phyloP scores from a whole-genome alignment of 2,329 filamentous ascomycete genomes.

The Hortaea werneckii region DNA sequence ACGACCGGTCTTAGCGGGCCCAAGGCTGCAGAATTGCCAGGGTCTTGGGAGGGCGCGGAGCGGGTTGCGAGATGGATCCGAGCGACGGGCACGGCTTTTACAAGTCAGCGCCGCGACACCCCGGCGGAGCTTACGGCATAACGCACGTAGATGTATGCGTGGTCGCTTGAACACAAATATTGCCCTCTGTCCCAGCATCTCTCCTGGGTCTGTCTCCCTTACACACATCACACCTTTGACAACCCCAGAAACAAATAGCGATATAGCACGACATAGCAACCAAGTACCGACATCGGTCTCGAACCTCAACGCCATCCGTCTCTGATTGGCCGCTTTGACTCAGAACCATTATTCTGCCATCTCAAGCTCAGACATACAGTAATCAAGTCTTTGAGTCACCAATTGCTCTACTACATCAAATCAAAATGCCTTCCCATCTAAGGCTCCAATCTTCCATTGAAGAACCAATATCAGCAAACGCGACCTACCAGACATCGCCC shows the following conservation, averaged over 20 bases:
- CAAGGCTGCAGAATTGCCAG: background rate
- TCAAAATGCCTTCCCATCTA: slow-evolving; percentile 40
- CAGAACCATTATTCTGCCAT: slow-evolving; percentile 4
- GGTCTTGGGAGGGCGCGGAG: background rate
- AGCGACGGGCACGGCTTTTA: background rate
- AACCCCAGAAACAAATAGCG: background rate
- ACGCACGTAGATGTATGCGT: background rate
- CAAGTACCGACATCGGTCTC: background rate
- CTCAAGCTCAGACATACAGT: background rate
- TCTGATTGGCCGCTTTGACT: slow-evolving; percentile 6
- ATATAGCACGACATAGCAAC: background rate
- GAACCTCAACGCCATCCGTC: background rate
- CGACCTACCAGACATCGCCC: slow-evolving; percentile 33
- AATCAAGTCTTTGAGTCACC: background rate
- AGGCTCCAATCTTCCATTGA: slow-evolving; percentile 37
- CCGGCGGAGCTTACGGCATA: background rate
- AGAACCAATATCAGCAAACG: slow-evolving; percentile 33
- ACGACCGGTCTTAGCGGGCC: background rate
- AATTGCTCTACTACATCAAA: slow-evolving; percentile 7
- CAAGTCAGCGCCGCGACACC: background rate
- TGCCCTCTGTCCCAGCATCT: background rate
- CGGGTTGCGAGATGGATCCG: background rate
- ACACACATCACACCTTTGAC: background rate
- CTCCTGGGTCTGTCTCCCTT: background rate
- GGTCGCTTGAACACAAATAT: background rate